Conservation (phyloP, 2,329 filamentous ascomycete genomes). For the Fusarium tricinctum region DNA sequence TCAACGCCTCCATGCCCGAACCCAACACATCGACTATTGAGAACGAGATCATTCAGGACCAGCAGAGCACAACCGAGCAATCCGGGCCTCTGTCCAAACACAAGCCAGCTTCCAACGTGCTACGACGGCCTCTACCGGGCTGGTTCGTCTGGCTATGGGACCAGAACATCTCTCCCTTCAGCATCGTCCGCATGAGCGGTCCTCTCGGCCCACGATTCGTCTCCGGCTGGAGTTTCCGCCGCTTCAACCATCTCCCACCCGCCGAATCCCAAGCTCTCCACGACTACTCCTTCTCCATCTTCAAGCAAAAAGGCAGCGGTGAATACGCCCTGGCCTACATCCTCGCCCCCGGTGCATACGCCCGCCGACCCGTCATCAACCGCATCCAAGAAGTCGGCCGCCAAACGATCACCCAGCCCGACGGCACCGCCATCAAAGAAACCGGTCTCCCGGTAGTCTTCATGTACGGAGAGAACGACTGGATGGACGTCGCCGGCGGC, state of each 20-base stretch:
- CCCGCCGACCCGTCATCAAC: constrained; percentile 87
- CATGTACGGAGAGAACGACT: constrained; percentile 98
- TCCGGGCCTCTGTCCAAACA: constrained; percentile 57
- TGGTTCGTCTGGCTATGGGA: constrained; percentile 98
- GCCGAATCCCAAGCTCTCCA: constrained; percentile 88
- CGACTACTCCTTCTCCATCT: constrained; percentile 94
- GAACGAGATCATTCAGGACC: constrained; percentile 85
- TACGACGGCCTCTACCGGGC: constrained; percentile 75
- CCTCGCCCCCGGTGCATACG: constrained; percentile 92
- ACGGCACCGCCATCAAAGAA: constrained; percentile 56
- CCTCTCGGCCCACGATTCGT: constrained; percentile 92
- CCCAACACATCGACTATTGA: constrained; percentile 78
- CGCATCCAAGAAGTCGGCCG: constrained; percentile 89
- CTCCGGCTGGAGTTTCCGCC: constrained; percentile 92
- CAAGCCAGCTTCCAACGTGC: constrained; percentile 50
- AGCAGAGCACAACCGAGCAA: constrained; percentile 63
- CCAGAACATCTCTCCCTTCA: constrained; percentile 95
- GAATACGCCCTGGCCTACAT: constrained; percentile 95
- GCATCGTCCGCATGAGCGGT: constrained; percentile 86
- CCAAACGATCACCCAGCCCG: constrained; percentile 64
- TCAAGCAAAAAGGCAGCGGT: constrained; percentile 90
- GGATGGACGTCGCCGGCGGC: constrained; percentile 96
- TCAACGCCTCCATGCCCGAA: constrained; percentile 84
- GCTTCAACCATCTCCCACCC: constrained; percentile 88
- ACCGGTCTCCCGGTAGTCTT: constrained; percentile 86